These are phyloP conservation scores for Paracamarosporium sp. DNA, from an alignment of 2,329 filamentous ascomycete genomes.

Conservation along the genomic window DNA sequence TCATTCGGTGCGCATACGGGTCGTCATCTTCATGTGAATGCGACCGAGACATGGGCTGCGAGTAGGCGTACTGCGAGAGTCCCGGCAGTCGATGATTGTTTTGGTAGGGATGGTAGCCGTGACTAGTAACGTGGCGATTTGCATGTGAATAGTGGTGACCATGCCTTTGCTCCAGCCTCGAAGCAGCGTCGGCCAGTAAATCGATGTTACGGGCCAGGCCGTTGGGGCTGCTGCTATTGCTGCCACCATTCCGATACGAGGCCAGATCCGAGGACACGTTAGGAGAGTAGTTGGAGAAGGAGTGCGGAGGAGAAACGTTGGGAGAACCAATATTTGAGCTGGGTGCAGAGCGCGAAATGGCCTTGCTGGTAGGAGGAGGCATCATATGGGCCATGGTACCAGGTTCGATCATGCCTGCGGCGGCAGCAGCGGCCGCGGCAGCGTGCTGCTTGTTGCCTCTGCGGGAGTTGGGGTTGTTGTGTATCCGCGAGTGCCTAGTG, in stretches of 20 bases:
- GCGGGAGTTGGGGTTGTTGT: constrained; percentile 98
- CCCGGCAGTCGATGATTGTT: constrained; percentile 66
- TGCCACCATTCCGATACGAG: constrained; percentile 55
- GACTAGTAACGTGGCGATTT: constrained; percentile 47
- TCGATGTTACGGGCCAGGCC: constrained; percentile 66
- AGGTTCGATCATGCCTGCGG: constrained; percentile 59
- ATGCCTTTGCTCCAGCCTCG: constrained; percentile 70
- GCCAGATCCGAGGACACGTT: constrained; percentile 65
- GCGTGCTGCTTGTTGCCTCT: constrained; percentile 84
- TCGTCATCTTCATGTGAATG: constrained; percentile 86
- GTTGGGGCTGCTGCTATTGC: constrained; percentile 53
- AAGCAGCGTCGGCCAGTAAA: constrained; percentile 72
- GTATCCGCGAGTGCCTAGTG: constrained; percentile 95
- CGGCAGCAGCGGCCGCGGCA: constrained; percentile 62
- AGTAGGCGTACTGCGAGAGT: constrained; percentile 60
- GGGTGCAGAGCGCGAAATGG: constrained; percentile 86
- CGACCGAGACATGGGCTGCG: constrained; percentile 88
- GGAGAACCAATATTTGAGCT: constrained; percentile 88
- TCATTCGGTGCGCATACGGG: constrained; percentile 75
- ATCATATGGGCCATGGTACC: constrained; percentile 69
- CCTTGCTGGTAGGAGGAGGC: constrained; percentile 74
- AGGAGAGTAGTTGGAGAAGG: constrained; percentile 70
- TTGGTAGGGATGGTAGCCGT: constrained; percentile 55
- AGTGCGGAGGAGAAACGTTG: constrained; percentile 93
- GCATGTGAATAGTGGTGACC: constrained; percentile 46